phyloP scores from a whole-genome alignment of 1,284 basidiomycete genomes.

The Exobasidium rhododendri region DNA sequence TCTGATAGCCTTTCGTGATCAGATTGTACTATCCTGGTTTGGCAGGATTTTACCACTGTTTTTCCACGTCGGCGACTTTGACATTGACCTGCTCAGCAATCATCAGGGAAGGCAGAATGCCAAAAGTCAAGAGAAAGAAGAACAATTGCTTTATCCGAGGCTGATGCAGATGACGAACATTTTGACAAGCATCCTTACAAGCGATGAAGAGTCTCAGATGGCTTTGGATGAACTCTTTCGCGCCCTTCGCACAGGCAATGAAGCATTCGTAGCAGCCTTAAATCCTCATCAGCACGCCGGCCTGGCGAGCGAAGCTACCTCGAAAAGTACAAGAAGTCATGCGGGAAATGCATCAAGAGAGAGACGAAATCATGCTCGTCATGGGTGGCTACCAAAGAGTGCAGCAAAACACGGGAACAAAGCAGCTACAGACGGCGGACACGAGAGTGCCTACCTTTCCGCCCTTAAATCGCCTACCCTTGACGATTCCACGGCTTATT shows the following conservation, averaged over 20 bases:
- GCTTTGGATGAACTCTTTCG: constrained; percentile 49
- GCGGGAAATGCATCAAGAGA: background rate
- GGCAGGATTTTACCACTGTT: constrained; percentile 40
- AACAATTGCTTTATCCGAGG: constrained; percentile 19
- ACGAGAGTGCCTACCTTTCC: constrained; percentile 13
- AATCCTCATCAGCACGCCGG: constrained; percentile 22
- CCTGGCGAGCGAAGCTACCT: background rate
- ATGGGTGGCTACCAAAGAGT: constrained; percentile 40
- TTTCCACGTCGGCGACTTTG: constrained; percentile 28
- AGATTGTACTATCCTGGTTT: constrained; percentile 43
- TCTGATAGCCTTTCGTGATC: constrained; percentile 74
- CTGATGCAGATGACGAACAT: constrained; percentile 52
- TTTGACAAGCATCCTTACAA: constrained; percentile 44
- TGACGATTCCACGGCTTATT: background rate
- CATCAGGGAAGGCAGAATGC: background rate
- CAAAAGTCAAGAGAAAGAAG: background rate
- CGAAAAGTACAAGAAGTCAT: background rate
- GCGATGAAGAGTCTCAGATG: constrained; percentile 50
- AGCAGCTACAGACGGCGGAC: background rate
- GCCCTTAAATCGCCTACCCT: constrained; percentile 12
- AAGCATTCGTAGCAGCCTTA: constrained; percentile 12
- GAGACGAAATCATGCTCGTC: constrained; percentile 11
- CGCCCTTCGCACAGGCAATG: constrained; percentile 31
- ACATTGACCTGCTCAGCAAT: constrained; percentile 7
- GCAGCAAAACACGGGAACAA: constrained; percentile 32